Evolutionary conservation across 2,329 filamentous ascomycete genomes (phyloP), one percentile per base, ranked within the genome.

Genomic region (Colletotrichum graminicola): DNA sequence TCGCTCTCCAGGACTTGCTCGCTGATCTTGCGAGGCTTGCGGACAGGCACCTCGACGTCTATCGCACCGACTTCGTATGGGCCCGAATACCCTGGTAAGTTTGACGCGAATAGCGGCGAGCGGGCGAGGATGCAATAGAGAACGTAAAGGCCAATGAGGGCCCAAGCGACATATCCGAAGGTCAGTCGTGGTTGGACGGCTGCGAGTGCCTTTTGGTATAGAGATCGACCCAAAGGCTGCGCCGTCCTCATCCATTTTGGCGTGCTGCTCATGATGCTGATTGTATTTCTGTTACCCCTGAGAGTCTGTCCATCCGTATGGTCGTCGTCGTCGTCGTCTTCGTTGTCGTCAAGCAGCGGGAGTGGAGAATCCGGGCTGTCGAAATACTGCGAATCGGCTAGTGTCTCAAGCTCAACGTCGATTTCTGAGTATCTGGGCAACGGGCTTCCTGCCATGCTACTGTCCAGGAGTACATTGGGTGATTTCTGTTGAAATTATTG

Each of bases 31-130:
- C 76, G 74, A 1, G 81, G 78, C 34, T 75, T 75, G 7, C 78
- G 76, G 0, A 84, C 79, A 1, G 84, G 79, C 11, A 85, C 78
- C 70, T 87, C 85, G 39, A 87, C 75, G 72, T 87, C 85, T 55
- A 87, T 77, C 16, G 83, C 78, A 32, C 85, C 85, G 26, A 87
- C 85, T 5, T 78, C 77, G 67, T 86, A 81, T 0, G 80, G 80
- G 0, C 85, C 85, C 12, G 81, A 82, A 74, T 86, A 85, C 26
- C 76, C 69, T 1, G 85, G 85, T 8, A 87, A 76, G 4, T 79
- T 79, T 32, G 82, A 82, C 0, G 84, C 83, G 68, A 87, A 81
- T 21, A 85, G 78, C 5, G 84, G 85, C 26, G 79, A 76, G 43
- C 80, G 79, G 51, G 79, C 79, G 56, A 84, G 7, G 62, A 81